These are phyloP conservation scores for Flaveria robusta DNA, from an alignment of 129 eudicot genomes.

Conservation along the genomic window DNA sequence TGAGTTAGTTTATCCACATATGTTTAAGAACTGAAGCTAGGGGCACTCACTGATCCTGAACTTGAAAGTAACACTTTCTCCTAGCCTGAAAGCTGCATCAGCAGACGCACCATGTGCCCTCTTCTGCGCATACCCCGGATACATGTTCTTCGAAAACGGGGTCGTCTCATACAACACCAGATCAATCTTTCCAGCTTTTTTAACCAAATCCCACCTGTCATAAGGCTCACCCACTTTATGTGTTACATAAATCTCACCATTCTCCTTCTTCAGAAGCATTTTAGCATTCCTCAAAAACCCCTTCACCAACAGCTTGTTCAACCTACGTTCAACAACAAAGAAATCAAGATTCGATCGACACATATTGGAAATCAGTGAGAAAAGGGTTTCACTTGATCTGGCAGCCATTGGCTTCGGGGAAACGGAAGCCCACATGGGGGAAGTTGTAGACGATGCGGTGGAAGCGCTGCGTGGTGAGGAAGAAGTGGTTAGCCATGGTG, in stretches of 20 bases:
- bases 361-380: neutral
- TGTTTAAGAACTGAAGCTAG: neutral
- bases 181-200: slow-evolving; percentile 46
- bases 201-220: slow-evolving; percentile 50
- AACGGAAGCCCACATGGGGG: slow-evolving; percentile 48
- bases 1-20: neutral
- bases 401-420: slow-evolving; percentile 46
- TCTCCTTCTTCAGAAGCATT: slow-evolving; percentile 39
- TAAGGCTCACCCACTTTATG: slow-evolving; percentile 50
- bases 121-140: slow-evolving; percentile 46
- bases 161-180: slow-evolving; percentile 29
- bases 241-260: slow-evolving; percentile 48
- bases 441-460: slow-evolving; percentile 50
- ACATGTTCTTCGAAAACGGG: slow-evolving; percentile 38
- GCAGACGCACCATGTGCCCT: slow-evolving; percentile 46
- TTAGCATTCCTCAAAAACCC: slow-evolving; percentile 49
- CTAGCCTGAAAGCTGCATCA: slow-evolving; percentile 41
- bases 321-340: neutral
- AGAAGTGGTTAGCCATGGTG: slow-evolving; percentile 42
- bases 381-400: slow-evolving; percentile 35
- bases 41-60: slow-evolving; percentile 19
- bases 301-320: slow-evolving; percentile 47
- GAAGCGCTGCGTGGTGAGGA: slow-evolving; percentile 52
- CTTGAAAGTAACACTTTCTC: slow-evolving; percentile 39
- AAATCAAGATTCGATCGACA: neutral